Base-by-base conservation (phyloP, 2,329 filamentous ascomycete species). In the Neopestalotiopsis rosae region DNA sequence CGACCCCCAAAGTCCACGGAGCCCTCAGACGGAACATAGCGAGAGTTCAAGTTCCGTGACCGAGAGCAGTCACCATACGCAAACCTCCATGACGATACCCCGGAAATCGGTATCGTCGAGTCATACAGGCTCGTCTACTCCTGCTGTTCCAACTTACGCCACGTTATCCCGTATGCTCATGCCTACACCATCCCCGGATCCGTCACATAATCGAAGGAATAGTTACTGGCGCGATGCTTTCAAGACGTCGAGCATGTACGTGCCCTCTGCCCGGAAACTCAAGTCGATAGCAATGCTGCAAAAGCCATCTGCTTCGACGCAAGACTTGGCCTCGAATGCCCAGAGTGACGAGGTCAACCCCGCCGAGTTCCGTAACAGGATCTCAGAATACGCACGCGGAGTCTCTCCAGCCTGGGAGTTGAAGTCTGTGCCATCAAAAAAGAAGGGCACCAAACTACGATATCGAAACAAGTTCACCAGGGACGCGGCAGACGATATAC, bases 391-490 rank as follows among this genome's bases (percentile, higher is more conserved):
- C 49, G 62, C 67, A 28, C 52, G 32, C 14, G 65, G 67, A 13
- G 62, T 69, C 40, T 67, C 69, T 12, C 69, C 69, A 45, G 30
- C 32, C 34, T 71, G 69, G 69, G 65, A 59, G 45, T 20, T 64
- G 20, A 38, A 62, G 4, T 66, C 65, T 5, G 24, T 69, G 20
- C 61, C 68, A 13, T 24, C 52, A 2, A 71, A 69, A 24, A 66
- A 64, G 57, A 69, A 40, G 30, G 59, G 59, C 38, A 65, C 32
- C 20, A 66, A 62, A 49, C 61, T 63, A 14, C 63, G 40, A 30
- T 71, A 69, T 40, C 68, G 69, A 13, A 71, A 71, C 24, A 61
- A 66, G 1, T 71, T 71, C 40, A 69, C 69, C 28, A 65, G 66
- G 17, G 58, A 65, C 24, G 65, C 65, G 3, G 38, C 61, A 6